Base-by-base conservation (phyloP, 176 grass and related monocot genomes). In the Carex parvula region DNA sequence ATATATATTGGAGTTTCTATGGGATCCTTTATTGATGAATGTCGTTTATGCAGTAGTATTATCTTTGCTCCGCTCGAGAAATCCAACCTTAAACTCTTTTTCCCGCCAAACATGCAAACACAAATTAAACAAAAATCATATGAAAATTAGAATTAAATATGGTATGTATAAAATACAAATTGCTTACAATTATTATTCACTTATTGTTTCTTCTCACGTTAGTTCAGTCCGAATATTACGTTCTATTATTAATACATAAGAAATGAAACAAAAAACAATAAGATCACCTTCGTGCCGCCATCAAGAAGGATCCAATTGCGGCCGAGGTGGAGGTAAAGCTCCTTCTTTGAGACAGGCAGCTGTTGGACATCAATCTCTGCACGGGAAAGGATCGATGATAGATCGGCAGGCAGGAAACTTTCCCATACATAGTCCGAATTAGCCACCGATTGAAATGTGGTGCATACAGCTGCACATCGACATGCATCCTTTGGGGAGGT, bases 301-400 rank as follows among this genome's bases (percentile, higher is more conserved):
- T 87, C 86, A 32, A 83, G 56, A 20, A 50, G 62, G 54, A 87
- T 53, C 15, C 66, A 20, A 22, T 65, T 53, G 33, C 77, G 46
- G 69, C 44, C 79, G 65, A 87, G 86, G 44, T 61, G 55, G 67
- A 83, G 63, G 66, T 75, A 83, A 55, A 87, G 67, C 12, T 87
- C 80, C 54, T 81, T 80, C 54, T 71, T 83, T 35, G 18, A 60
- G 33, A 64, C 9, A 10, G 39, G 60, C 22, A 82, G 35, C n/a
- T 62, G 59, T 1, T 63, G 35, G 10, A 17, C 14, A 21, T 53
- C 69, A 6, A 6, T 50, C 0, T 78, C 20, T 3, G 80, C 80
- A 10, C 11, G 58, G 6, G 42, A 44, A 20, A 79, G 69, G 26
- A 79, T 75, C 4, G 57, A 54, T n/a, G 12, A 24, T 39, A 53